Percentiles rank a stretch among this genome's conserved stretches.
These are phyloP conservation scores for Lipomyces mesembrius DNA, from an alignment of 805 yeast genomes.

Conservation along the genomic window DNA sequence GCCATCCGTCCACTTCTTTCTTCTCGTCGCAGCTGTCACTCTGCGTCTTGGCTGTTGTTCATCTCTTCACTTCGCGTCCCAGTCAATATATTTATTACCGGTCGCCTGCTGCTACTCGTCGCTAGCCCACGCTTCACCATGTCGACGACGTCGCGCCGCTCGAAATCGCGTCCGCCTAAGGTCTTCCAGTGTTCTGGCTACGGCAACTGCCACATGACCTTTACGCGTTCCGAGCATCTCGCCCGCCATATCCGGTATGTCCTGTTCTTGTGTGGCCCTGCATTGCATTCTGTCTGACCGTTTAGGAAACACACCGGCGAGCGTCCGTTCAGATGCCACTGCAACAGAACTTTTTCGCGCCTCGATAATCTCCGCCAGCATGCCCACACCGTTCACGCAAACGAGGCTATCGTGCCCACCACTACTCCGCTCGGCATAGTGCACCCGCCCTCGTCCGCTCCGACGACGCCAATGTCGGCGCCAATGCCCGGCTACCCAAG, in stretches of 20 bases:
- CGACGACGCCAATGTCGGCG: constrained; percentile 6
- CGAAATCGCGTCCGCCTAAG: constrained; percentile 47
- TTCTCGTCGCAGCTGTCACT: constrained; percentile 5
- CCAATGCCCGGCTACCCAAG: constrained; percentile 3
- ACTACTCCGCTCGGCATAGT: constrained; percentile 6
- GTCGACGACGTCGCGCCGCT: constrained; percentile 23
- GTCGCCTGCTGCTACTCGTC: constrained; percentile 1
- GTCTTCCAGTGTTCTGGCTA: constrained; percentile 85
- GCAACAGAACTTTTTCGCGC: constrained; percentile 75
- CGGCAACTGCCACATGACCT: constrained; percentile 85
- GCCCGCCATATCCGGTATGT: constrained; percentile 77
- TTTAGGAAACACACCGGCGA: constrained; percentile 84
- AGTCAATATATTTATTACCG: background rate
- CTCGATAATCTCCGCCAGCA: constrained; percentile 90
- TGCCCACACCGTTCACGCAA: constrained; percentile 79
- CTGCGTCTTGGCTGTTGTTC: background rate
- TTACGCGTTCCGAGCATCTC: constrained; percentile 87
- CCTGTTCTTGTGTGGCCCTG: background rate
- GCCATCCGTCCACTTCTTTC: constrained; percentile 7
- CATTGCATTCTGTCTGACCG: background rate
- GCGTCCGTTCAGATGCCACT: constrained; percentile 85
- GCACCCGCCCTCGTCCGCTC: constrained; percentile 12
- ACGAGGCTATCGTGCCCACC: constrained; percentile 45
- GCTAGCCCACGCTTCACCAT: background rate
- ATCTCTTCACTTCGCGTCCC: background rate